Evolutionary conservation across 228 moss, liverwort and hornwort species (phyloP).

Genomic region (Sphagnum magellanicum): DNA sequence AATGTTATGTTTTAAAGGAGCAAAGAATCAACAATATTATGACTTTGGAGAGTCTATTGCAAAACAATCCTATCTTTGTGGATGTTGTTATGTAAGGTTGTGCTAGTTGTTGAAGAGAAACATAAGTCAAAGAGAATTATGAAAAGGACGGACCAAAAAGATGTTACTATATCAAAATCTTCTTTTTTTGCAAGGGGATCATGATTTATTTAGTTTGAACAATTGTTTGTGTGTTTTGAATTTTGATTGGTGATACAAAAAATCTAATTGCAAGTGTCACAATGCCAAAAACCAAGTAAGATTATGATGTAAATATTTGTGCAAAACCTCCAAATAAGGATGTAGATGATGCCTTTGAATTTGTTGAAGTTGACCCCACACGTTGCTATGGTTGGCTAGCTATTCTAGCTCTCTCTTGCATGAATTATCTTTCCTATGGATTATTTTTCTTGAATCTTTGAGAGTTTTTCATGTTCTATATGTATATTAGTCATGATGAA

Average conservation of each 20-base stretch:
- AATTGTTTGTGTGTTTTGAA: not conserved
- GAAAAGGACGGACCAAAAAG: not conserved
- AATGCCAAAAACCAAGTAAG: conserved; percentile 6
- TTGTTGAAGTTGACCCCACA: conserved; percentile 55
- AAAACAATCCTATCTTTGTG: no score
- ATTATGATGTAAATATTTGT: not conserved
- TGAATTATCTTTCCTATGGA: not conserved
- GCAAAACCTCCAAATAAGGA: conserved; percentile 3
- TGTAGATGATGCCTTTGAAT: conserved; percentile 33
- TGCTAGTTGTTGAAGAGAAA: no score
- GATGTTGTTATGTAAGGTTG: not conserved
- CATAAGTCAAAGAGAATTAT: not conserved
- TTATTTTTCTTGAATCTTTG: not conserved
- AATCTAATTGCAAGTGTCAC: not conserved
- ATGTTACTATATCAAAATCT: not conserved
- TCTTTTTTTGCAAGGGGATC: not conserved
- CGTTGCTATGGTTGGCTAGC: conserved; percentile 61
- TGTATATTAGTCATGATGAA: not conserved
- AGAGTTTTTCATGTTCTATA: not conserved
- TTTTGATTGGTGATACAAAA: not conserved
- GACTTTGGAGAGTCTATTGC: no score
- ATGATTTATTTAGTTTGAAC: not conserved
- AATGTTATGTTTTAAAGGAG: no score
- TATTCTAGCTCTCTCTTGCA: not conserved
- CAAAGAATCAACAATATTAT: no score